Evolutionary conservation across 331 rosid genomes (phyloP).

Genomic region (Cydonia oblonga): DNA sequence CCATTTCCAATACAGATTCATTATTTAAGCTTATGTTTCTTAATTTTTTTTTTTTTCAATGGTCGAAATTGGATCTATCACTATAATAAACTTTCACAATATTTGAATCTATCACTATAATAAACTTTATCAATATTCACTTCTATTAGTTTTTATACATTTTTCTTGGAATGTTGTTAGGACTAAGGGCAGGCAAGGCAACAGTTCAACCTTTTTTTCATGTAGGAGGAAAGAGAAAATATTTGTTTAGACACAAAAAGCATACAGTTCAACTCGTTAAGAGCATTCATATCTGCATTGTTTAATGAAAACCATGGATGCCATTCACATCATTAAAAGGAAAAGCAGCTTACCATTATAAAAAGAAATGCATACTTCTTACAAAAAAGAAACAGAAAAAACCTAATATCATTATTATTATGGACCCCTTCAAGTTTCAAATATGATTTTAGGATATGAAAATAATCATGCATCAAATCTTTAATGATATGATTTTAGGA

Average conservation of each 20-base stretch:
- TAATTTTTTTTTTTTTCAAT: background rate
- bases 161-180: too few relatives aligned
- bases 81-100: too few relatives aligned
- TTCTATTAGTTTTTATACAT: too few relatives aligned
- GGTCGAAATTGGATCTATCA: background rate
- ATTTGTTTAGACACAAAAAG: too few relatives aligned
- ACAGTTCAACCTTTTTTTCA: background rate
- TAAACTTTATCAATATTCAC: background rate
- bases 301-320: background rate
- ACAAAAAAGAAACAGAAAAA: background rate
- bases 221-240: too few relatives aligned
- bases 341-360: background rate
- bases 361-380: background rate
- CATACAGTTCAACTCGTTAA: too few relatives aligned
- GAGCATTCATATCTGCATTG: too few relatives aligned
- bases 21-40: background rate
- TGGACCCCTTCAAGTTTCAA: slow-evolving; percentile 1
- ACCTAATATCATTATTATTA: slow-evolving; percentile 7
- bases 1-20: background rate
- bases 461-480: background rate
- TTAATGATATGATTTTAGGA: slow-evolving; percentile 18
- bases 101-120: background rate
- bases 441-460: slow-evolving; percentile 7
- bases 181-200: background rate
- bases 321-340: background rate